Conservation (phyloP, 2,329 filamentous ascomycete species). For the Reticulascus tulasneorum region DNA sequence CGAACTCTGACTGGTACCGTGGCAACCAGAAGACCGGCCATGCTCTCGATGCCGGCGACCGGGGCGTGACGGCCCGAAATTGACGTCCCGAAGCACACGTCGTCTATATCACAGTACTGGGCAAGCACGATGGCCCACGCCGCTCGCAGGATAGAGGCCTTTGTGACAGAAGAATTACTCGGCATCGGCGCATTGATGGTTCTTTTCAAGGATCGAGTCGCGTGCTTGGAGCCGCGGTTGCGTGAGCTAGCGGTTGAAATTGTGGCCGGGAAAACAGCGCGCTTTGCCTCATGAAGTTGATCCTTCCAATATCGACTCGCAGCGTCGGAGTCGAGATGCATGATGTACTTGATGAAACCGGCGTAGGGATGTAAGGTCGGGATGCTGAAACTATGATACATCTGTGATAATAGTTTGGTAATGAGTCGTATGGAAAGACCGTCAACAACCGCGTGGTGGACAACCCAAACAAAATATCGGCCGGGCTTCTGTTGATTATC, state of each 20-base stretch:
- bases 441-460: conserved; percentile 3
- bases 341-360: conserved; percentile 1
- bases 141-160: conserved; percentile 29
- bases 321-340: not conserved
- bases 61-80: conserved; percentile 22
- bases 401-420: not conserved
- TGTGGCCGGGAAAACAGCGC: not conserved
- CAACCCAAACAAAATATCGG: not conserved
- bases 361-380: not conserved
- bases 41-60: conserved; percentile 12
- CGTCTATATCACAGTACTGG: conserved; percentile 28
- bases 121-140: conserved; percentile 36
- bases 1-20: conserved; percentile 1
- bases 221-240: not conserved
- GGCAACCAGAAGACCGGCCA: conserved; percentile 23
- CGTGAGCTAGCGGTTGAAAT: not conserved
- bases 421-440: conserved; percentile 7
- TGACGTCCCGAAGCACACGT: conserved; percentile 35
- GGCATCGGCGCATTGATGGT: no score
- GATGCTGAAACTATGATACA: not conserved
- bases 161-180: no score
- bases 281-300: not conserved
- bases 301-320: not conserved
- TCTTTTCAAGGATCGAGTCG: no score
- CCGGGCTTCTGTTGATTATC: not conserved